A percentile compares a stretch with the other conserved stretches of the same genome.
phyloP scores from a whole-genome alignment of 805 yeast genomes.

The Myxozyma mucilagina region DNA sequence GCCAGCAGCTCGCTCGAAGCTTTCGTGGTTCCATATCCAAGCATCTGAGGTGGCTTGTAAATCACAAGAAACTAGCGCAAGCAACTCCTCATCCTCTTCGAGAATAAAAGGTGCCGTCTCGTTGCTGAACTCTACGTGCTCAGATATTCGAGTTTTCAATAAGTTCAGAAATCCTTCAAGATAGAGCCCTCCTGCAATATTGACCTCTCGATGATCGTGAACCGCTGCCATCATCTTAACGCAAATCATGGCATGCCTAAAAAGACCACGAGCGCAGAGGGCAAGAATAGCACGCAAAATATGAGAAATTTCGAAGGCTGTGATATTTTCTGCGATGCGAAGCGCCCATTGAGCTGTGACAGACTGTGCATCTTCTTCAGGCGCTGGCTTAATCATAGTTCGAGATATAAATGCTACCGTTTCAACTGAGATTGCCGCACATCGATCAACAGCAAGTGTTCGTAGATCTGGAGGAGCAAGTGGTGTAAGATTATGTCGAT shows the following conservation, averaged over 20 bases:
- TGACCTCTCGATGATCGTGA: slow-evolving; percentile 27
- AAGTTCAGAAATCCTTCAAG: slow-evolving; percentile 19
- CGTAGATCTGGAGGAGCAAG: slow-evolving; percentile 23
- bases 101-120: slow-evolving; percentile 2
- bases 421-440: slow-evolving; percentile 20
- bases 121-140: background rate
- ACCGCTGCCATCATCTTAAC: slow-evolving; percentile 23
- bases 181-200: slow-evolving; percentile 23
- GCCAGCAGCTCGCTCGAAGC: background rate
- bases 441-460: slow-evolving; percentile 22
- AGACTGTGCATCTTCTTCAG: background rate
- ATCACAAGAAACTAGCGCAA: slow-evolving; percentile 47
- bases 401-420: slow-evolving; percentile 25
- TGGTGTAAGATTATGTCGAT: slow-evolving; percentile 29
- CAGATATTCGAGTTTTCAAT: slow-evolving; percentile 3
- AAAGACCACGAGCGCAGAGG: slow-evolving; percentile 23
- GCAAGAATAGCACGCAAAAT: slow-evolving; percentile 21
- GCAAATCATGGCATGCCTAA: slow-evolving; percentile 25
- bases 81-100: slow-evolving; percentile 24
- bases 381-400: slow-evolving; percentile 15
- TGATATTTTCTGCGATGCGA: slow-evolving; percentile 5
- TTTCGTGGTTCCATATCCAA: slow-evolving; percentile 23
- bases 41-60: slow-evolving; percentile 35
- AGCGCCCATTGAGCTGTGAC: slow-evolving; percentile 20
- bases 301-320: slow-evolving; percentile 18